phyloP scores from a whole-genome alignment of 768 basidiomycete genomes.

The Hortiboletus campestris region DNA sequence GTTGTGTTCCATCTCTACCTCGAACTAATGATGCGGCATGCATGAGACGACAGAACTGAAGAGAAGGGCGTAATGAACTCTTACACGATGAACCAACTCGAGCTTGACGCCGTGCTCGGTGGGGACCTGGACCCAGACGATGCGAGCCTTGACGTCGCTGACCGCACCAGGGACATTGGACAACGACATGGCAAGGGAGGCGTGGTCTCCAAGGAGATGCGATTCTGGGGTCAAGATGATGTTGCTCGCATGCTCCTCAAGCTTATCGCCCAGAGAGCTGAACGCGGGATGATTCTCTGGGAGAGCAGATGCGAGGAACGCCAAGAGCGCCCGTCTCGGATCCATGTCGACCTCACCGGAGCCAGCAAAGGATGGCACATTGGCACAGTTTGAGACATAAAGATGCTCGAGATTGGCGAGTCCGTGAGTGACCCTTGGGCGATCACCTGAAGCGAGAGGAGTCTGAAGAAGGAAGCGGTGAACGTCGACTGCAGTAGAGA shows the following conservation, averaged over 20 bases:
- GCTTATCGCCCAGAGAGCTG: constrained; percentile 45
- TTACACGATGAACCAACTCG: constrained; percentile 60
- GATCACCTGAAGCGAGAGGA: constrained; percentile 10
- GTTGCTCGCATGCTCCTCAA: constrained; percentile 47
- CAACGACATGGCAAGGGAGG: constrained; percentile 33
- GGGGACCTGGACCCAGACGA: constrained; percentile 84
- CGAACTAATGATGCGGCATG: constrained; percentile 49
- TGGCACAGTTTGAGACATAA: constrained; percentile 56
- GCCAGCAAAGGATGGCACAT: constrained; percentile 32
- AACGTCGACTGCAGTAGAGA: constrained; percentile 32
- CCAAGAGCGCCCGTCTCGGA: constrained; percentile 58
- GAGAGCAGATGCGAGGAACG: constrained; percentile 78
- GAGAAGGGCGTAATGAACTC: background rate
- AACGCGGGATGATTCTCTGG: constrained; percentile 42
- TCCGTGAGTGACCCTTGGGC: constrained; percentile 12
- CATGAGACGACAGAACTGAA: background rate
- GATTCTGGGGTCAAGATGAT: constrained; percentile 45
- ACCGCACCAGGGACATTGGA: constrained; percentile 67
- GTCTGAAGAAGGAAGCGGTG: constrained; percentile 32
- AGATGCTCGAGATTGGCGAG: constrained; percentile 41
- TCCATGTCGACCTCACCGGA: constrained; percentile 31
- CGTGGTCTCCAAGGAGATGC: constrained; percentile 47
- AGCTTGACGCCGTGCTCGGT: constrained; percentile 59
- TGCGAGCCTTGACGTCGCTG: constrained; percentile 73
- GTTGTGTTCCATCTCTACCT: constrained; percentile 92